Percentiles rank a stretch among this genome's conserved stretches.
These are phyloP conservation scores for Simplicillium sp. DNA, from an alignment of 2,329 filamentous ascomycete genomes.

Conservation along the genomic window DNA sequence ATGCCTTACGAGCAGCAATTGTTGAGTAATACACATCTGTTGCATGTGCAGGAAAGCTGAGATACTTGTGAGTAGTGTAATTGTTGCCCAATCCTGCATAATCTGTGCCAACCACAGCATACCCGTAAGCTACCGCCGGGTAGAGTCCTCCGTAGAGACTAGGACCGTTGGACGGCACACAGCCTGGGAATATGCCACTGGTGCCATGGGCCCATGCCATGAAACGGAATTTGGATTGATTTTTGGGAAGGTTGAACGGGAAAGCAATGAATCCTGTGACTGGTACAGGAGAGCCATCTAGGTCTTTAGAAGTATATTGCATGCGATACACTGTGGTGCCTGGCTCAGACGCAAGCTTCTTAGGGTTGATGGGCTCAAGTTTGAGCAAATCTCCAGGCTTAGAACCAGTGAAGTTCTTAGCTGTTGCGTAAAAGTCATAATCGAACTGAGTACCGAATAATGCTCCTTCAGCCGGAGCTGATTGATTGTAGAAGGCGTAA, in stretches of 20 bases:
- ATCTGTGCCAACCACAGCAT: slow-evolving; percentile 12
- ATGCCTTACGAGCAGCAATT: slow-evolving; percentile 4
- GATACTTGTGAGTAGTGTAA: slow-evolving; percentile 10
- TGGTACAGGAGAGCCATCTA: slow-evolving; percentile 6
- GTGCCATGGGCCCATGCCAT: slow-evolving; percentile 11
- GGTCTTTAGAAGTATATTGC: slow-evolving; percentile 11
- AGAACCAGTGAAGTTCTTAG: slow-evolving; percentile 7
- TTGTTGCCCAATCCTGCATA: slow-evolving; percentile 13
- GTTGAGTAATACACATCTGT: slow-evolving; percentile 10
- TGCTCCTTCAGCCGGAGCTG: too few relatives aligned
- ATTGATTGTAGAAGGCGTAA: too few relatives aligned
- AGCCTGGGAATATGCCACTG: slow-evolving; percentile 8
- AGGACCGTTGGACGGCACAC: slow-evolving; percentile 8
- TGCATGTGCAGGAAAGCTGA: slow-evolving; percentile 7
- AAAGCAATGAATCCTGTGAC: slow-evolving; percentile 9
- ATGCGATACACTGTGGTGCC: slow-evolving; percentile 9
- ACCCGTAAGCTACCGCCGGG: slow-evolving; percentile 4
- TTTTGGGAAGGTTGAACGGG: neutral
- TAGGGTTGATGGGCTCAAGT: slow-evolving; percentile 7
- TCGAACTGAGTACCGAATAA: slow-evolving; percentile 3
- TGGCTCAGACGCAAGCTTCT: slow-evolving; percentile 2
- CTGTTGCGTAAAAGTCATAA: slow-evolving; percentile 2
- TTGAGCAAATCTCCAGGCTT: slow-evolving; percentile 10
- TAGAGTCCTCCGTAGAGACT: slow-evolving; percentile 8
- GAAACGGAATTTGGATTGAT: neutral